Percentiles rank a stretch among this genome's conserved stretches.
Evolutionary conservation across 257 asterid genomes (phyloP).

Genomic region (Solanum boliviense): DNA sequence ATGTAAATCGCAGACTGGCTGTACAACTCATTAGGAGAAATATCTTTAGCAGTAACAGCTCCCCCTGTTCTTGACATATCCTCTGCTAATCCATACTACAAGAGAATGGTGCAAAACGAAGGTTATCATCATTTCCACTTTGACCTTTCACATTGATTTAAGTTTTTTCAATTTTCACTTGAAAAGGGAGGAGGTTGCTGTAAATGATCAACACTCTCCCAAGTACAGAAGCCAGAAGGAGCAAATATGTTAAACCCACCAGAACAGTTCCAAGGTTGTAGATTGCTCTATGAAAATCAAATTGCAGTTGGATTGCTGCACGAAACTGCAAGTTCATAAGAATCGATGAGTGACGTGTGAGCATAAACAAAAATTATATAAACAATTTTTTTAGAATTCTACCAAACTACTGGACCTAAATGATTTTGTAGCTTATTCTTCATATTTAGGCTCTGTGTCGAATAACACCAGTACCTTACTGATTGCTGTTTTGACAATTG

Average conservation of each 20-base stretch:
- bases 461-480: constrained; percentile 54
- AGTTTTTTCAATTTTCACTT: background rate
- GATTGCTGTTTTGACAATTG: constrained; percentile 85
- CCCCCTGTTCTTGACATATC: constrained; percentile 95
- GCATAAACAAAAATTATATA: background rate
- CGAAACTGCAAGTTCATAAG: constrained; percentile 60
- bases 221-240: background rate
- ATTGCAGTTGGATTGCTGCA: constrained; percentile 89
- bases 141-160: background rate
- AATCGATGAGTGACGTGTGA: background rate
- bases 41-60: constrained; percentile 46
- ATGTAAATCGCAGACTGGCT: constrained; percentile 94
- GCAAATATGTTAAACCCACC: constrained; percentile 44
- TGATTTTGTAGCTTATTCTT: background rate
- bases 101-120: constrained; percentile 14
- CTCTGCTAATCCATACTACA: constrained; percentile 98
- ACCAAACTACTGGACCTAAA: background rate
- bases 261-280: constrained; percentile 98
- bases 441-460: background rate
- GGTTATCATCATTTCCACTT: background rate
- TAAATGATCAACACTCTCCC: constrained; percentile 1
- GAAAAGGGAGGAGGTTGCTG: background rate
- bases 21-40: constrained; percentile 84
- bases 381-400: background rate
- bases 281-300: constrained; percentile 98